A percentile compares a stretch with the other conserved stretches of the same genome.
Evolutionary conservation across 2,329 filamentous ascomycete genomes (phyloP).

Genomic region (Trichoderma sp.): DNA sequence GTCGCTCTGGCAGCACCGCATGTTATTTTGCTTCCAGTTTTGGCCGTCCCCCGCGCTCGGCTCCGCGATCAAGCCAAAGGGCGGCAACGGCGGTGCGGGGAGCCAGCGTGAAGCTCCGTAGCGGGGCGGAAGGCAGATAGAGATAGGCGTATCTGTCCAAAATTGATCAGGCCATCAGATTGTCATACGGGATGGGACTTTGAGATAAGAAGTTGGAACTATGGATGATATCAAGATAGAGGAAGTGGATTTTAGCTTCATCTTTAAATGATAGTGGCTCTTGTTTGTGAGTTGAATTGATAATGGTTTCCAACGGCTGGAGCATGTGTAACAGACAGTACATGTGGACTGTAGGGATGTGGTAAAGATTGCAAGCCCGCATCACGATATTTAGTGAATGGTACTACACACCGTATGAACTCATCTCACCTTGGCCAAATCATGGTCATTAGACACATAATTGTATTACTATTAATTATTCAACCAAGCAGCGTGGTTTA

Average conservation of each 20-base stretch:
- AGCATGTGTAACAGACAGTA: not conserved
- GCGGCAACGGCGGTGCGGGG: constrained; percentile 7
- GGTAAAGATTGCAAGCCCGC: not conserved
- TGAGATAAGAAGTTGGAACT: not conserved
- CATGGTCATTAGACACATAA: not conserved
- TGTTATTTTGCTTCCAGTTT: constrained; percentile 12
- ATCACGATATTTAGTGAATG: not conserved
- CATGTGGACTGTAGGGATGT: not conserved
- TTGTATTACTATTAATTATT: not conserved
- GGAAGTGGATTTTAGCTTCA: not conserved
- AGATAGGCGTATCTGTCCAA: not conserved
- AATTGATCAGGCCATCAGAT: not conserved
- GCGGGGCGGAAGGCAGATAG: not conserved
- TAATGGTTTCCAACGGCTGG: not conserved
- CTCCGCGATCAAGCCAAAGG: not conserved
- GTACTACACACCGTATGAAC: not conserved
- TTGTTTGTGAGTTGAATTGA: not conserved
- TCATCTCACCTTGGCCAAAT: not conserved
- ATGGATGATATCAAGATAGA: not conserved
- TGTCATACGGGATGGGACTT: not conserved
- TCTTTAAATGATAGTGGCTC: not conserved
- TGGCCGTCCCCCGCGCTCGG: constrained; percentile 4
- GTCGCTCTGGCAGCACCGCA: not conserved
- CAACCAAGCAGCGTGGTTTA: not conserved
- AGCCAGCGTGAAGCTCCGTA: not conserved